Base-by-base conservation (phyloP, 345 rosid species). In the Anacardium occidentale region DNA sequence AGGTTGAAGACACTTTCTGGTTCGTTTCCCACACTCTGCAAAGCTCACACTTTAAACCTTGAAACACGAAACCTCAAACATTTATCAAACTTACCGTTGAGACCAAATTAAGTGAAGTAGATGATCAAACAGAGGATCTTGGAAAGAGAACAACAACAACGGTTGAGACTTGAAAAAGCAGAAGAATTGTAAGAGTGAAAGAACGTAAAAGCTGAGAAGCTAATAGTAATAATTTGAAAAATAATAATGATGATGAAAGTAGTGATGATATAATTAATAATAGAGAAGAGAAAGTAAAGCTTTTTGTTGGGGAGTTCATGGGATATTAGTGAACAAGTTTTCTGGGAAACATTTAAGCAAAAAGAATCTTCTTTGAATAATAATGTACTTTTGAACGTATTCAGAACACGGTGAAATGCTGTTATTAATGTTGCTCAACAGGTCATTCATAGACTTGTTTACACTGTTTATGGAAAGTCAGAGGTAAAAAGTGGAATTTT, bases 151-250 rank as follows among this genome's bases (percentile, higher is more conserved):
- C 25, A 29, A 25, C 22, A 69, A 29, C 14, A 53, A 55, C 37
- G 34, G 8, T 18, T 22, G 61, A 54, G 53, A 51, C 42, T 64
- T 69, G 42, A 37, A 64, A 72, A 76, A 78, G 15, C 53, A 13
- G 59, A 40, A 57, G 68, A 75, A 68, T 70, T 66, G 74, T 64
- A 25, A 32, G 45, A 72, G 65, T 37, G 1, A 3, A 54, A 40
- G 52, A 54, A 73, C 57, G 63, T 5, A 70, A 72, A 54, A 75
- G 78, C 21, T 54, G 34, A 44, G 63, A 32, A 68, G 59, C 44
- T 58, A 40, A 42, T 65, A 52, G 45, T 64, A 57, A 37, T 34
- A 21, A 34, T 34, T 29, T 11, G 10, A n/a, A 32, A 9, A 75
- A 59, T 62, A 62, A 58, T 59, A 64, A 71, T 58, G 20, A 48